phyloP scores from a whole-genome alignment of 1,139 yeast species.

The Suhomyces wounanorum region DNA sequence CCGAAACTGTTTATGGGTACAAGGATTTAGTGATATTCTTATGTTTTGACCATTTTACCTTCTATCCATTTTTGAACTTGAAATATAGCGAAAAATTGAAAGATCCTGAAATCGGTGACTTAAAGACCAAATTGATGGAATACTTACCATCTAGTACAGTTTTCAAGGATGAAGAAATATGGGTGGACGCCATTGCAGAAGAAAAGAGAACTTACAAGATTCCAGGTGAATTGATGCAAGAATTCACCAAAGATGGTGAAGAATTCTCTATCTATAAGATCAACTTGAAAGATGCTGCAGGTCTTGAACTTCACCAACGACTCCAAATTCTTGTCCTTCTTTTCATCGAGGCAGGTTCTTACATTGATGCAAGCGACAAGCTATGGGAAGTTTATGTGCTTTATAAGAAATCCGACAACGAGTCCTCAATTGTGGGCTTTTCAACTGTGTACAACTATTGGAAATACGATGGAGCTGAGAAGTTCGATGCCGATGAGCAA shows the following conservation, averaged over 20 bases:
- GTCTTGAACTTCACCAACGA: constrained; percentile 62
- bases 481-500: constrained; percentile 53
- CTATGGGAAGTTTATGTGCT: constrained; percentile 68
- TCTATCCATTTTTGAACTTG: constrained; percentile 54
- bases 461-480: constrained; percentile 60
- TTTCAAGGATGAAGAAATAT: constrained; percentile 60
- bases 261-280: constrained; percentile 35
- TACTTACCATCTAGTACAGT: constrained; percentile 65
- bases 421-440: constrained; percentile 66
- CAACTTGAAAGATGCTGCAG: constrained; percentile 39
- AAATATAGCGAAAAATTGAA: constrained; percentile 55
- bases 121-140: constrained; percentile 52
- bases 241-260: constrained; percentile 31
- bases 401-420: constrained; percentile 47
- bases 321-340: constrained; percentile 78
- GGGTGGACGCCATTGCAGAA: constrained; percentile 58
- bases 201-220: constrained; percentile 49
- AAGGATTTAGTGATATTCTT: constrained; percentile 57
- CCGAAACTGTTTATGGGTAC: constrained; percentile 87
- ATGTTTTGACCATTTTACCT: constrained; percentile 50
- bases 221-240: constrained; percentile 50
- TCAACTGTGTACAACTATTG: constrained; percentile 85
- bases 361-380: constrained; percentile 72
- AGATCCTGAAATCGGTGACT: constrained; percentile 52
- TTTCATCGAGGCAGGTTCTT: constrained; percentile 93